phyloP scores from a whole-genome alignment of 106 monocot species.

The Dendrobium nobile region DNA sequence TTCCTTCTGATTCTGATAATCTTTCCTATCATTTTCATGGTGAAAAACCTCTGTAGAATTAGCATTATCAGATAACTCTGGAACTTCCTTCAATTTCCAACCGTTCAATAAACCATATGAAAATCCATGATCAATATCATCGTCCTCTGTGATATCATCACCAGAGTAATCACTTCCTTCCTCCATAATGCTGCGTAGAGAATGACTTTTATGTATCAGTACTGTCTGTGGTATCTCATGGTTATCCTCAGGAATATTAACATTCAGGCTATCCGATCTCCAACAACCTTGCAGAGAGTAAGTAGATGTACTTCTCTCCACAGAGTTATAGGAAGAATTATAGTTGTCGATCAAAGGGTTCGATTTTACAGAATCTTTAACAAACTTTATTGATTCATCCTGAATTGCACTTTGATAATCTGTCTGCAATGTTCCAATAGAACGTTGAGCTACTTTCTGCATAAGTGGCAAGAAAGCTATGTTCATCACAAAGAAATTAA shows the following conservation, averaged over 20 bases:
- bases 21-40: constrained; percentile 2
- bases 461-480: constrained; percentile 7
- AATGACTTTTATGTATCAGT: constrained; percentile 44
- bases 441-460: constrained; percentile 32
- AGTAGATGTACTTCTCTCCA: constrained; percentile 7
- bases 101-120: constrained; percentile 12
- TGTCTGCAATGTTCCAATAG: constrained; percentile 21
- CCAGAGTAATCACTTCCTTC: constrained; percentile 19
- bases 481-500: not conserved
- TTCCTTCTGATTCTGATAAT: constrained; percentile 4
- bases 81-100: not conserved
- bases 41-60: constrained; percentile 16
- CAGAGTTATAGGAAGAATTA: not conserved
- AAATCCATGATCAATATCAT: constrained; percentile 17
- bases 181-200: constrained; percentile 43
- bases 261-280: constrained; percentile 36
- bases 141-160: constrained; percentile 25
- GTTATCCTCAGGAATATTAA: constrained; percentile 13
- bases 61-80: constrained; percentile 7
- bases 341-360: constrained; percentile 14
- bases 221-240: not conserved
- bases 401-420: constrained; percentile 12
- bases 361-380: constrained; percentile 11
- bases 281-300: constrained; percentile 35
- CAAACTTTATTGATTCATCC: constrained; percentile 18